phyloP scores from a whole-genome alignment of 768 basidiomycete genomes.

The Lentinula raphanica region DNA sequence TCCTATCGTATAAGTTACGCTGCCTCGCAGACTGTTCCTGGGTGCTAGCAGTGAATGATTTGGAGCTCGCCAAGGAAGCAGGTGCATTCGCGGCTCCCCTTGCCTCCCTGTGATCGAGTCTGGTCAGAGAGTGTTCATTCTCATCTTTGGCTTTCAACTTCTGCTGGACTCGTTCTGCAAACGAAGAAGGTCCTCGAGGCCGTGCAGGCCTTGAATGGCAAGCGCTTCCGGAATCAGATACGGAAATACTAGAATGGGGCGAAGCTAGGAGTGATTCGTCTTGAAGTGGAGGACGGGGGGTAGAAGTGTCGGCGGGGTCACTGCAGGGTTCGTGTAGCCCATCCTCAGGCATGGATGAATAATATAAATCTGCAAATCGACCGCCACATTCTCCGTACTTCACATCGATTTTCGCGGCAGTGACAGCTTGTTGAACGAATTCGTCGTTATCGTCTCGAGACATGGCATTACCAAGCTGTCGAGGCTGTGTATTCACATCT shows the following conservation, averaged over 20 bases:
- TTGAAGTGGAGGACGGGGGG: constrained; percentile 13
- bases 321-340: background rate
- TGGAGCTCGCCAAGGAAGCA: background rate
- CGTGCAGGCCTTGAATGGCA: constrained; percentile 16
- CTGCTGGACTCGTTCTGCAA: constrained; percentile 39
- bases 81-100: background rate
- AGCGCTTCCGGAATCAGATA: background rate
- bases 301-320: constrained; percentile 9
- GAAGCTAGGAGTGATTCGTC: constrained; percentile 13
- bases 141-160: constrained; percentile 24
- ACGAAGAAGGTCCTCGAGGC: constrained; percentile 28
- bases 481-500: background rate
- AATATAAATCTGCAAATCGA: constrained; percentile 37
- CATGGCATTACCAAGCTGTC: constrained; percentile 17
- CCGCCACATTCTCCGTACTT: constrained; percentile 21
- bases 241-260: constrained; percentile 13
- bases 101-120: background rate
- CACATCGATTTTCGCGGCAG: constrained; percentile 22
- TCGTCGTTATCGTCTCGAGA: constrained; percentile 31
- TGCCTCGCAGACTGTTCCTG: background rate
- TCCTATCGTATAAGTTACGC: background rate
- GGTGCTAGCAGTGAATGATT: background rate
- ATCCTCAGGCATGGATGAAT: constrained; percentile 22
- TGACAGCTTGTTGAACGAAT: constrained; percentile 28
- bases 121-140: background rate